phyloP scores from a whole-genome alignment of 1,139 yeast genomes.

The Yamadazyma sp. region DNA sequence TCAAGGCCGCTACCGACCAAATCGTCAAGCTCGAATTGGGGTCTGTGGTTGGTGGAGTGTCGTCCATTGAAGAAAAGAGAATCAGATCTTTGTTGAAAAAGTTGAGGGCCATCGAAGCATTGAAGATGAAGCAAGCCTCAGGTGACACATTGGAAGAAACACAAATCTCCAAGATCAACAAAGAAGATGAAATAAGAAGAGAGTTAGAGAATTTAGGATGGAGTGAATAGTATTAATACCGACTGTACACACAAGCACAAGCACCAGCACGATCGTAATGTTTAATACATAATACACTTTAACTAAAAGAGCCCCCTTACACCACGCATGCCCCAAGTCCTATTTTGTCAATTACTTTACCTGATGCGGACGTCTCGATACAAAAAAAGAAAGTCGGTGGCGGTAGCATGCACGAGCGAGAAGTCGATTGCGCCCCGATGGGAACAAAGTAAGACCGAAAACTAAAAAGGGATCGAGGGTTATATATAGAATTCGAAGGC shows the following conservation, averaged over 20 bases:
- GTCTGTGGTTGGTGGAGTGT: conserved; percentile 60
- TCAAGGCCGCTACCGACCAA: conserved; percentile 14
- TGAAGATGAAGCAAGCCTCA: conserved; percentile 79
- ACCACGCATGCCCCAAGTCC: neutral
- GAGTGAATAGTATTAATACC: conserved; percentile 41
- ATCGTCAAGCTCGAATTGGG: conserved; percentile 15
- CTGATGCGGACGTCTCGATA: conserved; percentile 1
- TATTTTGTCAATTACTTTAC: conserved; percentile 1
- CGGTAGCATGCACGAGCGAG: conserved; percentile 1
- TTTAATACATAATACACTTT: neutral
- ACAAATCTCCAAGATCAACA: conserved; percentile 83
- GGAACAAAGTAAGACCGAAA: neutral
- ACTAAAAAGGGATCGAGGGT: neutral
- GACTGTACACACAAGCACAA: neutral
- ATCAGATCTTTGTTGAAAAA: conserved; percentile 88
- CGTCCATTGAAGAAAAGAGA: conserved; percentile 83
- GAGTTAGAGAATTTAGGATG: conserved; percentile 79
- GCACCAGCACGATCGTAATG: neutral
- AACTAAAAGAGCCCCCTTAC: neutral
- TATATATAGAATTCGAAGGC: conserved; percentile 3
- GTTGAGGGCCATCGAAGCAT: conserved; percentile 86
- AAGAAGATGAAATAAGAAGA: conserved; percentile 75
- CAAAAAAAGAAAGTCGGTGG: neutral
- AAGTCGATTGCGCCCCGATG: conserved; percentile 3
- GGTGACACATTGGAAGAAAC: conserved; percentile 92